Percentiles rank a stretch among this genome's conserved stretches.
Evolutionary conservation across 2,329 filamentous ascomycete species (phyloP).

Genomic region (Exophiala viscosa): DNA sequence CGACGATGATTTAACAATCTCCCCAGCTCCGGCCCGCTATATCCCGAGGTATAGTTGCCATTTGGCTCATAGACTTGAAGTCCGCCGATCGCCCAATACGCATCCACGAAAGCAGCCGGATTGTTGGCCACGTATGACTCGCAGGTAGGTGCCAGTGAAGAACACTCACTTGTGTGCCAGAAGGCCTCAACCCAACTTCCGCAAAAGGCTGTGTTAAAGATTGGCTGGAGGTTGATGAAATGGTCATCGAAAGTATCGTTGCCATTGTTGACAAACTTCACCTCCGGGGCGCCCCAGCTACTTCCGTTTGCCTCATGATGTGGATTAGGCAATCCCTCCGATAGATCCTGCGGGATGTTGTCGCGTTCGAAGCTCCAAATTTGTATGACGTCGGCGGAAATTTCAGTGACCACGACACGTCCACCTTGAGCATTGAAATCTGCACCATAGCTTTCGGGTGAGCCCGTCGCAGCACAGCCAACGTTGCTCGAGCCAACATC

Average conservation of each 20-base stretch:
- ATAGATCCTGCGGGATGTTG: conserved; percentile 44
- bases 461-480: conserved; percentile 36
- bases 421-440: conserved; percentile 49
- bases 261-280: conserved; percentile 39
- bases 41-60: neutral
- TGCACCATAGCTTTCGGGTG: conserved; percentile 43
- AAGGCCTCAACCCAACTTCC: conserved; percentile 53
- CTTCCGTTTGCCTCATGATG: conserved; percentile 5
- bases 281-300: conserved; percentile 46
- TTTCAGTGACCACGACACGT: conserved; percentile 50
- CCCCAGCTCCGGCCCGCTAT: too few relatives aligned
- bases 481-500: conserved; percentile 30
- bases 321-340: conserved; percentile 35
- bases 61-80: conserved; percentile 57
- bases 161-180: conserved; percentile 55
- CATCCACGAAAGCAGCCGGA: conserved; percentile 63
- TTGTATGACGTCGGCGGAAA: conserved; percentile 44
- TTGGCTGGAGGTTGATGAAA: conserved; percentile 41
- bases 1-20: too few relatives aligned
- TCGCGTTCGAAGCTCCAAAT: conserved; percentile 50
- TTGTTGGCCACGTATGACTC: conserved; percentile 65
- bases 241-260: conserved; percentile 37
- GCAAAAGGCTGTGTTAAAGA: conserved; percentile 54
- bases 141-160: conserved; percentile 60
- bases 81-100: conserved; percentile 71